Evolutionary conservation across 1,284 basidiomycete genomes (phyloP).

Genomic region (Grifola frondosa): DNA sequence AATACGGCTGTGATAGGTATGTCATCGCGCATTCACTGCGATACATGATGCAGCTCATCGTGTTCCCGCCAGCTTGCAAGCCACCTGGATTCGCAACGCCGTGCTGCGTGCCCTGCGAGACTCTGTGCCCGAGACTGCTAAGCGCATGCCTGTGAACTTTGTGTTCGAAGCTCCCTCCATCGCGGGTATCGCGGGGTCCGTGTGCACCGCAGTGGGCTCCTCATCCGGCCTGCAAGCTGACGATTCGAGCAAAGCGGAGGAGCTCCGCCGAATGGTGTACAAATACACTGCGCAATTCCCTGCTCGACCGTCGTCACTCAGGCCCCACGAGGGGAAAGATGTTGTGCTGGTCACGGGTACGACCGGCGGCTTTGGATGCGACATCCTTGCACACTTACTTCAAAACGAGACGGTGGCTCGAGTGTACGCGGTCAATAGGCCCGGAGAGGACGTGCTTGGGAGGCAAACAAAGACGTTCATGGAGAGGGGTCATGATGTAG

Average conservation of each 20-base stretch:
- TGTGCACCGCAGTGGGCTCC: slow-evolving; percentile 13
- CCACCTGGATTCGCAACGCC: slow-evolving; percentile 36
- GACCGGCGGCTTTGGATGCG: slow-evolving; percentile 26
- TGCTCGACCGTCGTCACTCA: slow-evolving; percentile 8
- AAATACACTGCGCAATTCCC: slow-evolving; percentile 18
- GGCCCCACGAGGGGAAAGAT: slow-evolving; percentile 9
- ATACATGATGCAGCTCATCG: background rate
- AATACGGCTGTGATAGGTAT: slow-evolving; percentile 41
- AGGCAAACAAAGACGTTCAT: slow-evolving; percentile 33
- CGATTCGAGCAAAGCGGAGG: slow-evolving; percentile 9
- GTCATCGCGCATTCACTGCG: background rate
- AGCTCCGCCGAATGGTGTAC: slow-evolving; percentile 13
- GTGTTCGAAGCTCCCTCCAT: slow-evolving; percentile 39
- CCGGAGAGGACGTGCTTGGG: slow-evolving; percentile 13
- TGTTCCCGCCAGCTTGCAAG: slow-evolving; percentile 27
- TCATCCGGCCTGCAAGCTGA: slow-evolving; percentile 21
- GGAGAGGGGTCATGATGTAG: slow-evolving; percentile 30
- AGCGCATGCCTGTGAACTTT: slow-evolving; percentile 28
- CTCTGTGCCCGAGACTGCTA: slow-evolving; percentile 5
- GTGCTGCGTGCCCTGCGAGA: slow-evolving; percentile 25
- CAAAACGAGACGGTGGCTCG: slow-evolving; percentile 14
- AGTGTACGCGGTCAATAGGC: slow-evolving; percentile 28
- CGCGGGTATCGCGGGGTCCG: slow-evolving; percentile 24
- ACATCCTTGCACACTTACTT: slow-evolving; percentile 23
- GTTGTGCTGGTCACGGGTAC: slow-evolving; percentile 30